Evolutionary conservation across 1,284 basidiomycete species (phyloP).

Genomic region (Heterobasidion irregulare): DNA sequence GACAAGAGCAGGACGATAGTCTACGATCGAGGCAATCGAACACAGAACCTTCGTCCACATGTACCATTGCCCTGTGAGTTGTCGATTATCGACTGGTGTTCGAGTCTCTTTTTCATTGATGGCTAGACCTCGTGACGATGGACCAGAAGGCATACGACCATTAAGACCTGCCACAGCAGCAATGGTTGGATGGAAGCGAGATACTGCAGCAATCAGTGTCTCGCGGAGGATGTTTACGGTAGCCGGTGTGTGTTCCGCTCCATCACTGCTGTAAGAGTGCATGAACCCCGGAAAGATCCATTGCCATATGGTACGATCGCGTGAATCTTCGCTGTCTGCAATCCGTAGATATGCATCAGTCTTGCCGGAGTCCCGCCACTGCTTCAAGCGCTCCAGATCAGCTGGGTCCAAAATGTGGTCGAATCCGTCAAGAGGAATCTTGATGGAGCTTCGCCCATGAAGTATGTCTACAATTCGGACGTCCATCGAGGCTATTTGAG

Average conservation of each 20-base stretch:
- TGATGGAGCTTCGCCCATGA: conserved; percentile 33
- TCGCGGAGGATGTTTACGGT: conserved; percentile 48
- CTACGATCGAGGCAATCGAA: conserved; percentile 66
- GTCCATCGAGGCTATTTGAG: conserved; percentile 13
- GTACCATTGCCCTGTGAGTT: conserved; percentile 80
- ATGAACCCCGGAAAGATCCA: conserved; percentile 60
- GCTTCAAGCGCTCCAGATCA: conserved; percentile 49
- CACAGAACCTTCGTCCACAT: conserved; percentile 81
- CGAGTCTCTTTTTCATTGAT: conserved; percentile 41
- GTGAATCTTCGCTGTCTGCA: conserved; percentile 55
- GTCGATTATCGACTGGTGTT: conserved; percentile 50
- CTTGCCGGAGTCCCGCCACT: conserved; percentile 50
- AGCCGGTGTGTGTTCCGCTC: conserved; percentile 37
- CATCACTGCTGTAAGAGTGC: conserved; percentile 25
- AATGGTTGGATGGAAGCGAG: conserved; percentile 61
- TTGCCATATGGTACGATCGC: conserved; percentile 65
- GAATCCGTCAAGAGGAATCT: conserved; percentile 48
- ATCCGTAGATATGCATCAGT: conserved; percentile 51
- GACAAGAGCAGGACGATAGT: conserved; percentile 45
- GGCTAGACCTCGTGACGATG: conserved; percentile 3
- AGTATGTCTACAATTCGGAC: conserved; percentile 42
- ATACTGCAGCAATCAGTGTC: conserved; percentile 53
- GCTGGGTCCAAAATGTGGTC: conserved; percentile 56
- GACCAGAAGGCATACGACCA: conserved; percentile 29
- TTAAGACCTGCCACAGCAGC: conserved; percentile 60